Evolutionary conservation across 2,329 filamentous ascomycete species (phyloP), one percentile per base, ranked within the genome.

Genomic region (Aspergillus fijiensis): DNA sequence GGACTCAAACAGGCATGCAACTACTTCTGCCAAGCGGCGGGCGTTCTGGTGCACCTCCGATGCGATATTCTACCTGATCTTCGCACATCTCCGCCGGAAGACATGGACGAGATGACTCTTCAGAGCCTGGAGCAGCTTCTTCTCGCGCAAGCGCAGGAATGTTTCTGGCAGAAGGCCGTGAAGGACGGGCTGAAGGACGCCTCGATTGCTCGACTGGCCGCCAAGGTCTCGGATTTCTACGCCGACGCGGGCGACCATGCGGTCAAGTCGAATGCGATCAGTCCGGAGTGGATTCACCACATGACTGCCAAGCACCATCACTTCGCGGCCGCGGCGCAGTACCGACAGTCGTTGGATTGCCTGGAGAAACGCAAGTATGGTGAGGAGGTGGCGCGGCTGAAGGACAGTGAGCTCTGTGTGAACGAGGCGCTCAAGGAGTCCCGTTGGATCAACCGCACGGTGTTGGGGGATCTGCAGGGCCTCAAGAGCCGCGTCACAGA

Each of bases 231-330:
- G 2, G 95, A 99, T 71, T 85, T 96, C 49, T 99, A 98, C 76
- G 90, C 87, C 56, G 81, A 88, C 57, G 92, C 93, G 0, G 88
- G 90, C 6, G 94, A 97, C 68, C 89, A 88, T 64, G 93, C 92
- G 10, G 87, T 96, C 72, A 91, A 92, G 75, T 96, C 92, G 63
- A 89, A 96, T 69, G 88, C 91, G 16, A 88, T 98, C 66, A 95
- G 91, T 73, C 93, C 90, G 58, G 90, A 95, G 63, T 98, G 94
- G 95, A 97, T 99, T 67, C 94, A 98, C 76, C 94, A 98, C 73
- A 93, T 96, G 85, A 93, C 90, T 27, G 95, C 94, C 5, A 99
- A 98, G 74, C 93, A 98, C 71, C 91, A 97, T 72, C 95, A 98
- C 76, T 98, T 99, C 77, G 93, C 94, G 1, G 94, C 92, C 0